Conservation (phyloP, 371 early-diverging fungal genomes). For the Apophysomyces variabilis region DNA sequence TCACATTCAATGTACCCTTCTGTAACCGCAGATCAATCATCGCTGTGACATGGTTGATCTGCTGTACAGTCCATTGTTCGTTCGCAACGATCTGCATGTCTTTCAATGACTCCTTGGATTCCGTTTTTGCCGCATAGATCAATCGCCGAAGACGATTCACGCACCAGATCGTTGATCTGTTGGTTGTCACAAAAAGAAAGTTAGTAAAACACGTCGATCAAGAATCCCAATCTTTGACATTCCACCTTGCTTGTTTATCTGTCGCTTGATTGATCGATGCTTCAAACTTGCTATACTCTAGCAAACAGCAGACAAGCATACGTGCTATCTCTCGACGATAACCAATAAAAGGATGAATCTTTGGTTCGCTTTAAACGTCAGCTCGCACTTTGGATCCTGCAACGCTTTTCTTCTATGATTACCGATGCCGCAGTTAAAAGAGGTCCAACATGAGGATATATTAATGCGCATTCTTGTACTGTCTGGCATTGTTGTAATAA, state of each 20-base stretch:
- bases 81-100: background rate
- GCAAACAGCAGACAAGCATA: background rate
- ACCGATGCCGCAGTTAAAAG: conserved; percentile 10
- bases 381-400: background rate
- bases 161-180: background rate
- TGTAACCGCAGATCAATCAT: background rate
- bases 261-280: background rate
- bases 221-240: too few species aligned
- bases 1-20: background rate
- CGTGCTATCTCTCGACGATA: background rate
- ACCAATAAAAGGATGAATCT: background rate
- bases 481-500: background rate
- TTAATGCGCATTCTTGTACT: conserved; percentile 1
- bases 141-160: background rate
- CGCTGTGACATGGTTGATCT: background rate
- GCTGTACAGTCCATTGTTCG: background rate
- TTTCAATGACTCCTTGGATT: too few species aligned
- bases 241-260: background rate
- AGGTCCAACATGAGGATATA: conserved; percentile 7
- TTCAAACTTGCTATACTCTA: background rate
- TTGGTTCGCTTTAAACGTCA: background rate
- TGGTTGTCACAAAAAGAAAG: background rate
- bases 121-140: background rate
- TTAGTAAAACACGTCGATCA: background rate
- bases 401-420: background rate